These are phyloP conservation scores for Eucalyptus cloeziana DNA, from an alignment of 345 rosid species.

Conservation along the genomic window DNA sequence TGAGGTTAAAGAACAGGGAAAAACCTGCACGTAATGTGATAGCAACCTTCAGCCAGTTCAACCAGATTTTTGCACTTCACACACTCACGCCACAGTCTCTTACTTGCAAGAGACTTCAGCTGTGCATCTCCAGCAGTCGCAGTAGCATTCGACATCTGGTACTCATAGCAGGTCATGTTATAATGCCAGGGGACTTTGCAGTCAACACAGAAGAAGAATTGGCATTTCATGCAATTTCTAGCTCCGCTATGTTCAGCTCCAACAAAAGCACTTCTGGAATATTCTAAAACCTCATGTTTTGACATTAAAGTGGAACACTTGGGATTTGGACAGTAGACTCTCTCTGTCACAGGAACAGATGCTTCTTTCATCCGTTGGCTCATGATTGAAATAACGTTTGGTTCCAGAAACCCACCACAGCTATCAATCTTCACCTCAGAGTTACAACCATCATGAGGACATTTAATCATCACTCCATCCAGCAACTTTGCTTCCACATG, in stretches of 20 bases:
- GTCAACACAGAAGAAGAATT: constrained; percentile 36
- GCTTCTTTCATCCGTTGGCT: constrained; percentile 48
- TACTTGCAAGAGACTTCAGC: constrained; percentile 40
- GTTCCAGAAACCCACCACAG: constrained; percentile 42
- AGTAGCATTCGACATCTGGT: constrained; percentile 21
- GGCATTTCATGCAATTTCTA: constrained; percentile 56
- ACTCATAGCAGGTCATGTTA: constrained; percentile 23
- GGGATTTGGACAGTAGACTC: constrained; percentile 67
- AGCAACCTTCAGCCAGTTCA: constrained; percentile 53
- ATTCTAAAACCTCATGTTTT: constrained; percentile 29
- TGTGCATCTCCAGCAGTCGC: constrained; percentile 21
- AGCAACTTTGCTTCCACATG: constrained; percentile 68
- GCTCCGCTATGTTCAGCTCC: constrained; percentile 25
- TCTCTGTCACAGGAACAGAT: constrained; percentile 41
- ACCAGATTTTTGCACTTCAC: constrained; percentile 38
- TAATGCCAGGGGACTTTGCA: constrained; percentile 80
- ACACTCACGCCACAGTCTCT: constrained; percentile 47
- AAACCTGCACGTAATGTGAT: constrained; percentile 65
- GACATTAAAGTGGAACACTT: constrained; percentile 76
- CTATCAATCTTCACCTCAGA: constrained; percentile 38
- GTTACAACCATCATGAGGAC: constrained; percentile 59
- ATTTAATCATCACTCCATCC: constrained; percentile 39
- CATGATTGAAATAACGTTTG: constrained; percentile 40
- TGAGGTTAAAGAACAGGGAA: background rate
- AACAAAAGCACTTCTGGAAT: constrained; percentile 12